Conservation (phyloP, 2,329 filamentous ascomycete genomes). For the Diaporthe citriasiana region DNA sequence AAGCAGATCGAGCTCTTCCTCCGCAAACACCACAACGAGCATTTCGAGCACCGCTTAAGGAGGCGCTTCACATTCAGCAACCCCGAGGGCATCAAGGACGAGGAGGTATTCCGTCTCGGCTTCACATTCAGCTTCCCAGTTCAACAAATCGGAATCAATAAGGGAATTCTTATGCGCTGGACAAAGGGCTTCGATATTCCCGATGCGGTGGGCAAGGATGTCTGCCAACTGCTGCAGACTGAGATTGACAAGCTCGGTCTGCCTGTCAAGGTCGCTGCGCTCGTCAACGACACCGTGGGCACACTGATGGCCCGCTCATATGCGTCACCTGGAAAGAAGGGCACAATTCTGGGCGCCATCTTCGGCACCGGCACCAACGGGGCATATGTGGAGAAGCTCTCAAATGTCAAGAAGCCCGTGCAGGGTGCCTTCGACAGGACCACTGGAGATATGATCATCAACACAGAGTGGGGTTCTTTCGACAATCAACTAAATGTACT, state of each 20-base stretch:
- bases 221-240: slow-evolving; percentile 88
- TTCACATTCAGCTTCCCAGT: slow-evolving; percentile 99
- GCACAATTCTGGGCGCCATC: slow-evolving; percentile 93
- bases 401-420: slow-evolving; percentile 84
- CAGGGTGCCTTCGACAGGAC: slow-evolving; percentile 80
- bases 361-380: slow-evolving; percentile 98
- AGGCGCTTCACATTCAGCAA: slow-evolving; percentile 74
- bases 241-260: slow-evolving; percentile 90
- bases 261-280: slow-evolving; percentile 92
- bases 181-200: slow-evolving; percentile 98
- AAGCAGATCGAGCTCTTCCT: slow-evolving; percentile 93
- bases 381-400: slow-evolving; percentile 93
- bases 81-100: slow-evolving; percentile 72
- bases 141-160: slow-evolving; percentile 94
- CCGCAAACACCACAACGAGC: slow-evolving; percentile 87
- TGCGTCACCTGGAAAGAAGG: slow-evolving; percentile 87
- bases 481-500: slow-evolving; percentile 93
- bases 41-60: slow-evolving; percentile 80
- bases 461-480: slow-evolving; percentile 98
- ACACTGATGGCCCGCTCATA: slow-evolving; percentile 98
- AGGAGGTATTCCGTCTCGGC: slow-evolving; percentile 91
- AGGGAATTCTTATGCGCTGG: slow-evolving; percentile 94
- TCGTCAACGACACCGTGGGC: slow-evolving; percentile 98
- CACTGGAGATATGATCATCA: slow-evolving; percentile 96
- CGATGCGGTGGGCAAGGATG: slow-evolving; percentile 95